Conservation (phyloP, 129 eudicot genomes). For the Scalesia atractyloides region DNA sequence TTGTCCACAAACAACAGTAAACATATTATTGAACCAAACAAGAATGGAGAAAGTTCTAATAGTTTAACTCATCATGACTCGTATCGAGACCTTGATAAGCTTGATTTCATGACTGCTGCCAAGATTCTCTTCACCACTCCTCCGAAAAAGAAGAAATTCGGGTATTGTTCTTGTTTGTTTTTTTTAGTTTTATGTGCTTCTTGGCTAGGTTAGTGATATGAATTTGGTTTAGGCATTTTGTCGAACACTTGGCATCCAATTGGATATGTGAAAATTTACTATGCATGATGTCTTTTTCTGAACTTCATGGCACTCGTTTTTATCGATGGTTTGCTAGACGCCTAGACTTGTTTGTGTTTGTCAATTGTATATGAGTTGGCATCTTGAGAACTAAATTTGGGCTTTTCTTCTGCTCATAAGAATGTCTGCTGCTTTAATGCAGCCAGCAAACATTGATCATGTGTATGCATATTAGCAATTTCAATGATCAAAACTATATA, state of each 20-base stretch:
- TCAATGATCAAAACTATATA: background rate
- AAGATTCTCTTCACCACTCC: constrained; percentile 70
- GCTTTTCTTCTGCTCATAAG: background rate
- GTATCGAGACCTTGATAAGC: constrained; percentile 66
- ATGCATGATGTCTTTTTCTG: background rate
- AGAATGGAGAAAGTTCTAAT: constrained; percentile 18
- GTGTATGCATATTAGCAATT: background rate
- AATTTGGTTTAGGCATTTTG: constrained; percentile 34
- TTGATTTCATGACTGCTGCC: constrained; percentile 88
- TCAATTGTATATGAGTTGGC: background rate
- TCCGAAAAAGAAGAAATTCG: constrained; percentile 69
- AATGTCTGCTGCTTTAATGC: background rate
- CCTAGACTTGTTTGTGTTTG: background rate
- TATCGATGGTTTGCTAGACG: background rate
- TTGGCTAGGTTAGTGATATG: background rate
- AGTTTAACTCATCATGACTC: constrained; percentile 52
- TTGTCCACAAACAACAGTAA: constrained; percentile 38
- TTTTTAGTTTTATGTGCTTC: background rate
- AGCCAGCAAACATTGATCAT: background rate
- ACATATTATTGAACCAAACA: constrained; percentile 20
- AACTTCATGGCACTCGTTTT: background rate
- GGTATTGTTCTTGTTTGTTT: constrained; percentile 34
- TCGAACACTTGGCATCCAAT: constrained; percentile 33
- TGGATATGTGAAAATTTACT: background rate
- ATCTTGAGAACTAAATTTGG: background rate